Evolutionary conservation across 257 asterid species (phyloP).

Genomic region (Przewalskia tangutica): DNA sequence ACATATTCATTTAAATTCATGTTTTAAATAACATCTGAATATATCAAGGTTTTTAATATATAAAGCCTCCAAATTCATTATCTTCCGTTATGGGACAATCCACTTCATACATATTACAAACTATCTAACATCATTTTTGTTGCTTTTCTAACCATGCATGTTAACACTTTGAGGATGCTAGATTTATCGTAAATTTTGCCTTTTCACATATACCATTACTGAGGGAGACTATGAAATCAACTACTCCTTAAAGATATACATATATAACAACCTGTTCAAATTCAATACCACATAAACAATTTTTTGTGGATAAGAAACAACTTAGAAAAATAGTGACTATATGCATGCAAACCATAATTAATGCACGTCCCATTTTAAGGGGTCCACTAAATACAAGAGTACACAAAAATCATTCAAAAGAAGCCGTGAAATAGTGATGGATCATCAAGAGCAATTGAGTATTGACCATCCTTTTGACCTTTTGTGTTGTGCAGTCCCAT

Average conservation of each 20-base stretch:
- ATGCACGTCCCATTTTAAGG: background rate
- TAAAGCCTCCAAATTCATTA: too few relatives aligned
- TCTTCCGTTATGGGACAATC: too few relatives aligned
- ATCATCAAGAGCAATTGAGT: background rate
- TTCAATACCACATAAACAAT: background rate
- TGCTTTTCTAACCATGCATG: background rate
- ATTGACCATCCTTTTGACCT: background rate
- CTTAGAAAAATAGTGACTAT: background rate
- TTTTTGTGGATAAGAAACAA: background rate
- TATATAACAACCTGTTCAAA: background rate
- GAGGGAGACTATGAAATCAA: background rate
- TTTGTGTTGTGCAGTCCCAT: background rate
- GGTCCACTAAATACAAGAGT: background rate
- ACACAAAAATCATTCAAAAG: background rate
- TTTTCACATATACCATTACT: background rate
- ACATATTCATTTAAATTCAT: too few relatives aligned
- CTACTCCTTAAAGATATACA: background rate
- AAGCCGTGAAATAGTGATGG: background rate
- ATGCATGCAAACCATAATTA: background rate
- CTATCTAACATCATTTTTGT: too few relatives aligned
- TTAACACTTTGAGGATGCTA: background rate
- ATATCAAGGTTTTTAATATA: too few relatives aligned
- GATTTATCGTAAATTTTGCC: background rate
- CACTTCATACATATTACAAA: too few relatives aligned
- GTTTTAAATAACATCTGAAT: too few relatives aligned